These are phyloP conservation scores for Furcasterigmium sp. DNA, from an alignment of 2,329 filamentous ascomycete species.

Conservation along the genomic window DNA sequence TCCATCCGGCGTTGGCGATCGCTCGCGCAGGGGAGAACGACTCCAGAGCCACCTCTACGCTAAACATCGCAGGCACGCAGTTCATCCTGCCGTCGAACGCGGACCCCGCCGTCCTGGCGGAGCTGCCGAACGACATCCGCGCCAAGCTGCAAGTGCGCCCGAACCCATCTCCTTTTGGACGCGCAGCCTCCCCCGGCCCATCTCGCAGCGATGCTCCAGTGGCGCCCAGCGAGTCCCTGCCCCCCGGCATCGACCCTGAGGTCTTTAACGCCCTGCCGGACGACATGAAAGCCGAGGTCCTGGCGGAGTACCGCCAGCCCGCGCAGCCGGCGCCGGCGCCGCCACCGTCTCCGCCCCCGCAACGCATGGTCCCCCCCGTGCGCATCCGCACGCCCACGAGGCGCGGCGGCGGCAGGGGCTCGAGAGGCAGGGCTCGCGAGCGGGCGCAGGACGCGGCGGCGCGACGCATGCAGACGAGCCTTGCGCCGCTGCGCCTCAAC, in stretches of 20 bases:
- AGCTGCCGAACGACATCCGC: slow-evolving; percentile 79
- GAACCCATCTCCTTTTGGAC: slow-evolving; percentile 12
- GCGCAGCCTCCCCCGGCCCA: slow-evolving; percentile 25
- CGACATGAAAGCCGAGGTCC: slow-evolving; percentile 78
- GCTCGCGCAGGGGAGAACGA: slow-evolving; percentile 44
- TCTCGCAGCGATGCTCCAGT: slow-evolving; percentile 34
- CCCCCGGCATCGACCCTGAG: slow-evolving; percentile 80
- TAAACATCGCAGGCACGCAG: slow-evolving; percentile 83
- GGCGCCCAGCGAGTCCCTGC: slow-evolving; percentile 44
- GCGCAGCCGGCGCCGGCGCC: slow-evolving; percentile 29
- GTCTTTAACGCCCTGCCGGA: slow-evolving; percentile 78
- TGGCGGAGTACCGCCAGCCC: slow-evolving; percentile 60
- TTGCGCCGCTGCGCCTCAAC: slow-evolving; percentile 33
- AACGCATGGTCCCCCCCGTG: slow-evolving; percentile 25
- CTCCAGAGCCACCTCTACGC: slow-evolving; percentile 54
- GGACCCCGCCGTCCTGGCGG: slow-evolving; percentile 75
- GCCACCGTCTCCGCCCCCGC: slow-evolving; percentile 10
- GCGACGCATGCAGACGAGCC: slow-evolving; percentile 68
- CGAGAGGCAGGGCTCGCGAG: slow-evolving; percentile 40
- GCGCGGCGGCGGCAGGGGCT: slow-evolving; percentile 36
- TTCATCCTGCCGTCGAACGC: slow-evolving; percentile 84
- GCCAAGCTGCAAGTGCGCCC: slow-evolving; percentile 48
- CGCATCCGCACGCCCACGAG: slow-evolving; percentile 56
- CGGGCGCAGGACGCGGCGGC: slow-evolving; percentile 49
- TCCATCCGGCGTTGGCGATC: slow-evolving; percentile 49